These are phyloP conservation scores for Colletotrichum lindemuthianum DNA, from an alignment of 2,329 filamentous ascomycete genomes.

Conservation along the genomic window DNA sequence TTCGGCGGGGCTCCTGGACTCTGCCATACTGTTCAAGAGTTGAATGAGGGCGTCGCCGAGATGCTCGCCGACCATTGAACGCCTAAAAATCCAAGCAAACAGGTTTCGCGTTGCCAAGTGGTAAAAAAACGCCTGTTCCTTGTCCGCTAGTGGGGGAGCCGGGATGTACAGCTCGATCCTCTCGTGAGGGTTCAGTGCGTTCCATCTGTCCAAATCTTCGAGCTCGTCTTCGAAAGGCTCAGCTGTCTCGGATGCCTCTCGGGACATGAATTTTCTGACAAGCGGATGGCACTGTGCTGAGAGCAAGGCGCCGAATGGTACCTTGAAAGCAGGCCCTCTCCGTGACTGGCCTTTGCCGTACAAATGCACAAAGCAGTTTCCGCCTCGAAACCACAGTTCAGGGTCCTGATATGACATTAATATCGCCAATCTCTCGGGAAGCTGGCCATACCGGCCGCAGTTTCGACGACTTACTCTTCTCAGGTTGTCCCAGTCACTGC, in stretches of 20 bases:
- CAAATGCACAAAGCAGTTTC: constrained; percentile 76
- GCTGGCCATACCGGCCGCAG: neutral
- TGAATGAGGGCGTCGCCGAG: constrained; percentile 72
- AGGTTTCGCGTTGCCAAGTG: constrained; percentile 79
- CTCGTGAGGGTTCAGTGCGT: constrained; percentile 42
- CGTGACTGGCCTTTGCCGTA: constrained; percentile 73
- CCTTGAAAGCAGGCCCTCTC: constrained; percentile 73
- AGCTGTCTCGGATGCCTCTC: constrained; percentile 26
- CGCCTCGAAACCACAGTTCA: constrained; percentile 75
- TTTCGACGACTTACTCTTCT: constrained; percentile 52
- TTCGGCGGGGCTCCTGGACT: constrained; percentile 64
- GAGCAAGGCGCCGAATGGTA: constrained; percentile 69
- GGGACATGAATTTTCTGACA: constrained; percentile 60
- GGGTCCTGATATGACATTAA: constrained; percentile 63
- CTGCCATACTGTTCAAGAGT: constrained; percentile 72
- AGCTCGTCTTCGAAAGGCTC: constrained; percentile 22
- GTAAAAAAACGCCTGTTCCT: constrained; percentile 67
- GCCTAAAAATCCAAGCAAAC: constrained; percentile 75
- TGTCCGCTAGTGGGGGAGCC: constrained; percentile 63
- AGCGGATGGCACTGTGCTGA: constrained; percentile 68
- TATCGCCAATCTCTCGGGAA: neutral
- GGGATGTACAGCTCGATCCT: constrained; percentile 75
- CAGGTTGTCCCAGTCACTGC: constrained; percentile 57
- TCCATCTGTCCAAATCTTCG: constrained; percentile 46
- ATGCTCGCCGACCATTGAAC: constrained; percentile 73